phyloP scores from a whole-genome alignment of 2,329 filamentous ascomycete species.

The Epichloe amarillans region DNA sequence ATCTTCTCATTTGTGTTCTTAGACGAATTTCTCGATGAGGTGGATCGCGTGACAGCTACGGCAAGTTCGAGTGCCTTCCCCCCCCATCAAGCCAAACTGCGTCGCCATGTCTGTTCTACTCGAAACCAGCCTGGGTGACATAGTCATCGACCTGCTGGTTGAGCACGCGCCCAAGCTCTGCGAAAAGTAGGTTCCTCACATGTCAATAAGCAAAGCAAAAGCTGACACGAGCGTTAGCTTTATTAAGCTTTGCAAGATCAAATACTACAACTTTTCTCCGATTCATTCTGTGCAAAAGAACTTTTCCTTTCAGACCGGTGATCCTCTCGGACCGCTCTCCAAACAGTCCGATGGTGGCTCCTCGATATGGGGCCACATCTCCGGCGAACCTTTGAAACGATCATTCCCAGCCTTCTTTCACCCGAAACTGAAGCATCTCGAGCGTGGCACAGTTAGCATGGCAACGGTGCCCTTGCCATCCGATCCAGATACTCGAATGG shows the following conservation, averaged over 20 bases:
- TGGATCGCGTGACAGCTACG: not conserved
- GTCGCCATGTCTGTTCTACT: conserved; percentile 74
- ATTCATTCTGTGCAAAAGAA: conserved; percentile 85
- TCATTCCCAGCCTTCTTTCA: conserved; percentile 77
- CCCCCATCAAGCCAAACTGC: not conserved
- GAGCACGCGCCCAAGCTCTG: conserved; percentile 84
- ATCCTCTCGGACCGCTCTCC: conserved; percentile 78
- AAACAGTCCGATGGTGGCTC: conserved; percentile 80
- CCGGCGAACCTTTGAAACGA: conserved; percentile 51
- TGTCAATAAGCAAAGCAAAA: conserved; percentile 8
- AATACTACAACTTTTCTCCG: conserved; percentile 97
- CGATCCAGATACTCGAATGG: conserved; percentile 70
- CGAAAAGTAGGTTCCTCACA: conserved; percentile 66
- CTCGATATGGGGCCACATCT: conserved; percentile 79
- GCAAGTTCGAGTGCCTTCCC: not conserved
- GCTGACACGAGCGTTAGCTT: conserved; percentile 49
- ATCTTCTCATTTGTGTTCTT: not conserved
- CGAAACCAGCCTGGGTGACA: conserved; percentile 84
- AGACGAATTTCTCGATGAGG: not conserved
- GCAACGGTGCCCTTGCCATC: conserved; percentile 68
- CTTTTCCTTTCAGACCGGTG: conserved; percentile 93
- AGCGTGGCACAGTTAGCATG: conserved; percentile 92
- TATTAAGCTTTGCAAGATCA: conserved; percentile 94
- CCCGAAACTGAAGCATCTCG: conserved; percentile 74
- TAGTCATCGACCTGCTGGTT: conserved; percentile 84